phyloP scores from a whole-genome alignment of 805 yeast genomes.

The Hanseniaspora osmophila region DNA sequence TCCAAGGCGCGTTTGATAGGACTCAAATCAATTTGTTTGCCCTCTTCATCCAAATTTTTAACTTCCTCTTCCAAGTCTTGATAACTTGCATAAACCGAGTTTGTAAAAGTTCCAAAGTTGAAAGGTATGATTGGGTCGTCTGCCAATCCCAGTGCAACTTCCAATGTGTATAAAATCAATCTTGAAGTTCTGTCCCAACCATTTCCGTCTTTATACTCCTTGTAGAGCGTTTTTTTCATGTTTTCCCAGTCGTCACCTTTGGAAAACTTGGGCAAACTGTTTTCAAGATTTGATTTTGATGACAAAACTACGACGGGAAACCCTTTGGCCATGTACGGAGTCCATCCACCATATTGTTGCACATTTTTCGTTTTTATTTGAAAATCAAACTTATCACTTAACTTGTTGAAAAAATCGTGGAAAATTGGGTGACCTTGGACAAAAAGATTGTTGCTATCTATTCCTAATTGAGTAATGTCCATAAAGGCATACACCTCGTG shows the following conservation, averaged over 20 bases:
- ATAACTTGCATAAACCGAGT: slow-evolving; percentile 29
- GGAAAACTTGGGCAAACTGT: slow-evolving; percentile 44
- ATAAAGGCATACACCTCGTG: slow-evolving; percentile 56
- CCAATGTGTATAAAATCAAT: slow-evolving; percentile 41
- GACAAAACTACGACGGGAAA: slow-evolving; percentile 26
- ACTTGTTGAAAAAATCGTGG: slow-evolving; percentile 31
- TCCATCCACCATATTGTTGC: slow-evolving; percentile 43
- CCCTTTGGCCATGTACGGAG: slow-evolving; percentile 53
- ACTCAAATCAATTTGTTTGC: slow-evolving; percentile 18
- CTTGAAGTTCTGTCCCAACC: slow-evolving; percentile 41
- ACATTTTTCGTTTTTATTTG: slow-evolving; percentile 16
- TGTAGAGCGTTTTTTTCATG: slow-evolving; percentile 24
- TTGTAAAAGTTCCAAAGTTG: slow-evolving; percentile 35
- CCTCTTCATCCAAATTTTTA: slow-evolving; percentile 19
- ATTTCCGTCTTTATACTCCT: slow-evolving; percentile 32
- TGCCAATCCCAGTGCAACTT: slow-evolving; percentile 40
- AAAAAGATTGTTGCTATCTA: slow-evolving; percentile 41
- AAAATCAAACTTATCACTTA: slow-evolving; percentile 13
- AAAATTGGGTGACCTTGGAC: slow-evolving; percentile 55
- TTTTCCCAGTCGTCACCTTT: slow-evolving; percentile 53
- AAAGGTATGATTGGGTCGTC: slow-evolving; percentile 71
- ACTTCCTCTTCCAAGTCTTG: slow-evolving; percentile 29
- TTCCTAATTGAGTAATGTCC: slow-evolving; percentile 39
- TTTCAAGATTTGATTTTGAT: slow-evolving; percentile 9
- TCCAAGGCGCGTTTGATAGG: slow-evolving; percentile 20